These are phyloP conservation scores for Mycena epipterygia DNA, from an alignment of 768 basidiomycete genomes.

Conservation along the genomic window DNA sequence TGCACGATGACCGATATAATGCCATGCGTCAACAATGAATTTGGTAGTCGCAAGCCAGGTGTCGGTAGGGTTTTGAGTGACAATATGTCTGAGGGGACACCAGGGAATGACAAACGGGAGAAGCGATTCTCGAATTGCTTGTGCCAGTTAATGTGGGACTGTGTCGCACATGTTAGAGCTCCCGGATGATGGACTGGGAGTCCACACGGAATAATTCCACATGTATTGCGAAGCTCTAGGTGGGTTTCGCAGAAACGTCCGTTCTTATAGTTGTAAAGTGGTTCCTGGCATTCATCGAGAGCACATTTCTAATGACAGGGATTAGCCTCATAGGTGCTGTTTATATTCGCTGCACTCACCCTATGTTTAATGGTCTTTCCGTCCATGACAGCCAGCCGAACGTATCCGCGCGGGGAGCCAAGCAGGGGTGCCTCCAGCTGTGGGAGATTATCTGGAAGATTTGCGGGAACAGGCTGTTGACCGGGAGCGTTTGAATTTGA, in stretches of 20 bases:
- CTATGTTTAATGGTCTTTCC: conserved; percentile 45
- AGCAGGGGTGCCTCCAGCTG: not conserved
- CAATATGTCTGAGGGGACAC: not conserved
- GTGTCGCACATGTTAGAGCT: not conserved
- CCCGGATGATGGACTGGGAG: not conserved
- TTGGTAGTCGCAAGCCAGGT: no score
- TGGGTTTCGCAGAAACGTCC: conserved; percentile 45
- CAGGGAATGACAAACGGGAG: not conserved
- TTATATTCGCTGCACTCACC: conserved; percentile 12
- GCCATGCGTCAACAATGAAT: no score
- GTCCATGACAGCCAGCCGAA: conserved; percentile 48
- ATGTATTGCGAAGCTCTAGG: conserved; percentile 10
- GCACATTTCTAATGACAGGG: conserved; percentile 40
- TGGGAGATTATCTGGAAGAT: not conserved
- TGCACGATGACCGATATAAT: not conserved
- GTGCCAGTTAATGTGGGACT: conserved; percentile 6
- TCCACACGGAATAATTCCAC: conserved; percentile 14
- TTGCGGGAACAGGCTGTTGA: no score
- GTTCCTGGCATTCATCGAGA: conserved; percentile 34
- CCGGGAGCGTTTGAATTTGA: no score
- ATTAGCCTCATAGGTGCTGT: not conserved
- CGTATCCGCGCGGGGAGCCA: conserved; percentile 32
- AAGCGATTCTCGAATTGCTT: not conserved
- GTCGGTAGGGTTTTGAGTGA: no score
- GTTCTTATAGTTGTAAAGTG: conserved; percentile 45